phyloP scores from a whole-genome alignment of 805 yeast species.

The Teunomyces atbi region DNA sequence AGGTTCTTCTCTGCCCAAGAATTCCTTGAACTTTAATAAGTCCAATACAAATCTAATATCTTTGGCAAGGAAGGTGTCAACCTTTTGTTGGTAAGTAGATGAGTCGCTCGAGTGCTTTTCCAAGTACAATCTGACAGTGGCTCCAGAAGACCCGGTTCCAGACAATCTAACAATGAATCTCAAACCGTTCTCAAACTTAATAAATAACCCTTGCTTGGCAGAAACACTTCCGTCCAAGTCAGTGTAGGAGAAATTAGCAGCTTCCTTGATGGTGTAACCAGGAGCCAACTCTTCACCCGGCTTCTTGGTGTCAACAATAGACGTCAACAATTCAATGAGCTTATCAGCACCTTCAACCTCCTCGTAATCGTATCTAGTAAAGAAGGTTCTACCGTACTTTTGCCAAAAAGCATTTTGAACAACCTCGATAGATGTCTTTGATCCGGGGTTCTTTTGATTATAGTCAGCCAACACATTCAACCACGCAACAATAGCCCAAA shows the following conservation, averaged over 20 bases:
- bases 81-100: slow-evolving; percentile 46
- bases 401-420: slow-evolving; percentile 88
- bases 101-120: slow-evolving; percentile 75
- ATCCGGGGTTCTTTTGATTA: slow-evolving; percentile 55
- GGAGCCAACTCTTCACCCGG: slow-evolving; percentile 50
- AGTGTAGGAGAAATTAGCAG: slow-evolving; percentile 88
- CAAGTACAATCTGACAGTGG: slow-evolving; percentile 88
- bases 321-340: slow-evolving; percentile 50
- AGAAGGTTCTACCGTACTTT: slow-evolving; percentile 93
- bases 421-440: slow-evolving; percentile 63
- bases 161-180: slow-evolving; percentile 88
- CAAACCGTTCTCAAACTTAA: slow-evolving; percentile 76
- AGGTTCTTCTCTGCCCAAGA: slow-evolving; percentile 80
- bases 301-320: slow-evolving; percentile 27
- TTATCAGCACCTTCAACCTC: slow-evolving; percentile 76
- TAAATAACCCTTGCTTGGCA: slow-evolving; percentile 80
- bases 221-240: slow-evolving; percentile 94
- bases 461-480: slow-evolving; percentile 89
- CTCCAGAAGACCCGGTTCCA: slow-evolving; percentile 98
- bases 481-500: slow-evolving; percentile 99
- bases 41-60: slow-evolving; percentile 63
- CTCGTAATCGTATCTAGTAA: slow-evolving; percentile 94
- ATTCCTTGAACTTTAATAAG: slow-evolving; percentile 69
- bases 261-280: slow-evolving; percentile 61
- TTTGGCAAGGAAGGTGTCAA: slow-evolving; percentile 64